phyloP scores from a whole-genome alignment of 441 rosid genomes.

The Adansonia madagascariensis region DNA sequence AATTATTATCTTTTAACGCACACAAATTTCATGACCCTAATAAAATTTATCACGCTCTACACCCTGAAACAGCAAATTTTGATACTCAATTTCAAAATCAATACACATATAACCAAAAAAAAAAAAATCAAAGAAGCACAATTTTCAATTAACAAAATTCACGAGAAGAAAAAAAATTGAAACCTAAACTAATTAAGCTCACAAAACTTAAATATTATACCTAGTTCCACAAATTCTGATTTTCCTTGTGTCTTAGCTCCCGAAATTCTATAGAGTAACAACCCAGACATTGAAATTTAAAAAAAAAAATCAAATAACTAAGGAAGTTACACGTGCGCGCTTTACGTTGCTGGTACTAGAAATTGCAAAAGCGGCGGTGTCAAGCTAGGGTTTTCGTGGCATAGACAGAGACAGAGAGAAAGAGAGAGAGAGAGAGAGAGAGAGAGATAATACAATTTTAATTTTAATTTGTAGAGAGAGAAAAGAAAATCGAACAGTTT shows the following conservation, averaged over 20 bases:
- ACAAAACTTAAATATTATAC: neutral
- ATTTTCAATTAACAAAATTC: neutral
- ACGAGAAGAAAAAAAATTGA: neutral
- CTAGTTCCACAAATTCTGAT: neutral
- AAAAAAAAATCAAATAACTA: neutral
- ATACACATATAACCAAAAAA: constrained; percentile 9
- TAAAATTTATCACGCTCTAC: neutral
- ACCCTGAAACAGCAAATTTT: constrained; percentile 34
- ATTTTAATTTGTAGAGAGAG: neutral
- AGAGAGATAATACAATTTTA: neutral
- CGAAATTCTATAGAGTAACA: neutral
- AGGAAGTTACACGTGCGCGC: constrained; percentile 27
- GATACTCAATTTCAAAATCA: constrained; percentile 21
- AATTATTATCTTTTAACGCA: constrained; percentile 8
- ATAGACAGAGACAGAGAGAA: constrained; percentile 10
- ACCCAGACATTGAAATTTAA: neutral
- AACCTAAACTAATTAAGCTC: neutral
- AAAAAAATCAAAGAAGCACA: neutral
- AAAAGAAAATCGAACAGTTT: constrained; percentile 5
- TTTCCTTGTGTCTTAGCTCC: neutral
- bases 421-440: constrained; percentile 23
- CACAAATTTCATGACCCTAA: constrained; percentile 20
- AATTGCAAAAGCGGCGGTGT: constrained; percentile 48
- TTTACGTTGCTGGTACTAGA: neutral
- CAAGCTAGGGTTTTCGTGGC: constrained; percentile 44